These are phyloP conservation scores for Fraxinus angustifolia DNA, from an alignment of 305 asterid species.

Conservation along the genomic window DNA sequence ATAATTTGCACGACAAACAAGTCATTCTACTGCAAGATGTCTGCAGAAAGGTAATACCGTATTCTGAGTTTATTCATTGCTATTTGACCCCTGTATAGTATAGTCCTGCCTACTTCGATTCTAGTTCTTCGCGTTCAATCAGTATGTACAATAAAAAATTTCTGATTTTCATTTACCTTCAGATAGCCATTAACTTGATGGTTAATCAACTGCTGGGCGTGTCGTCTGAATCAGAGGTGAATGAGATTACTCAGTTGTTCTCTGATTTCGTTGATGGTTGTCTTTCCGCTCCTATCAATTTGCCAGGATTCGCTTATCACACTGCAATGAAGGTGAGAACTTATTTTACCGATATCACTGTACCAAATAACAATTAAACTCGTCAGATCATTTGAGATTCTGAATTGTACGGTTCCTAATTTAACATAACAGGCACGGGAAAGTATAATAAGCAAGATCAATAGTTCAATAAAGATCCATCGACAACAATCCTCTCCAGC, in stretches of 20 bases:
- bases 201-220: conserved; percentile 86
- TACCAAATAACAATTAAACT: background rate
- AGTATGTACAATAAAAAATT: background rate
- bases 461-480: conserved; percentile 50
- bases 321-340: conserved; percentile 80
- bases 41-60: conserved; percentile 59
- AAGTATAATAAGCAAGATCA: conserved; percentile 64
- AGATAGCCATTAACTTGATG: conserved; percentile 88
- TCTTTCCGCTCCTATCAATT: conserved; percentile 73
- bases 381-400: background rate
- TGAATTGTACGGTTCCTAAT: background rate
- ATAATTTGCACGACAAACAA: conserved; percentile 44
- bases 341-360: background rate
- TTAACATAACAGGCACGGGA: conserved; percentile 59
- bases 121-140: background rate
- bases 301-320: conserved; percentile 83
- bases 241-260: conserved; percentile 67
- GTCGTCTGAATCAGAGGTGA: conserved; percentile 71
- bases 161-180: background rate
- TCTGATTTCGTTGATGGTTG: conserved; percentile 92
- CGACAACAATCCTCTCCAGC: conserved; percentile 36
- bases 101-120: background rate
- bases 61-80: background rate
- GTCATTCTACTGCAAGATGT: conserved; percentile 68
- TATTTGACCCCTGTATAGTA: background rate